Base-by-base conservation (phyloP, 2,329 filamentous ascomycete genomes). In the Fusarium globosum region DNA sequence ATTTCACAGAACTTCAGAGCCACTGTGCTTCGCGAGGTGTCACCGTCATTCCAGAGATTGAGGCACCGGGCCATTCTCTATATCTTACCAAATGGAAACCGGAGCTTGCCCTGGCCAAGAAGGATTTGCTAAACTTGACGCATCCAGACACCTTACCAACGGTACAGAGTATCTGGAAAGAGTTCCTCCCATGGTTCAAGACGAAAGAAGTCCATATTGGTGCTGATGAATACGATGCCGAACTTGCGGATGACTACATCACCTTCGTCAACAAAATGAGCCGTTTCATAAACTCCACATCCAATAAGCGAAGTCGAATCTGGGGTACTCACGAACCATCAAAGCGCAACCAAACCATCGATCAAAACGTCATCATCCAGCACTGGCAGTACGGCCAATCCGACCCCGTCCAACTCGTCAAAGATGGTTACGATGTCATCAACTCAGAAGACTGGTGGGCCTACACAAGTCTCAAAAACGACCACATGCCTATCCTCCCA, bases 391-490 rank as follows among this genome's bases (percentile, higher is more conserved):
- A 70, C 11, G 68, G 68, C 5, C 66, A 70, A 39, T 70, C 68
- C 4, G 60, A 70, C 4, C 68, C 68, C 3, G 4, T 52, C 0
- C 66, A 70, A 12, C 41, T 70, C 3, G 60, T 45, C 18, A 61
- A 70, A 15, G 60, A 70, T 9, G 66, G 53, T 11, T 70, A 66
- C 42, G 48, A 61, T 0, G 35, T 70, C 11, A 70, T 70, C 33
- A 70, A 70, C 36, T 70, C 68, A 7, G 38, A 70, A n/a, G 68
- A 70, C 7, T 70, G 68, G 68, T 70, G 68, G 68, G 68, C 66
- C 4, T 70, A 70, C 9, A 70, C 66, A 18, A 70, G 68, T 10
- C 16, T 70, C 1, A 70, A 70, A 36, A 70, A 66, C 18, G 68
- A 70, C 14, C 68, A 70, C 15, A 70, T 70, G 68, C 68, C 68